Evolutionary conservation across 352 stramenopile genomes (phyloP).

Genomic region (Phytophthora syringae): DNA sequence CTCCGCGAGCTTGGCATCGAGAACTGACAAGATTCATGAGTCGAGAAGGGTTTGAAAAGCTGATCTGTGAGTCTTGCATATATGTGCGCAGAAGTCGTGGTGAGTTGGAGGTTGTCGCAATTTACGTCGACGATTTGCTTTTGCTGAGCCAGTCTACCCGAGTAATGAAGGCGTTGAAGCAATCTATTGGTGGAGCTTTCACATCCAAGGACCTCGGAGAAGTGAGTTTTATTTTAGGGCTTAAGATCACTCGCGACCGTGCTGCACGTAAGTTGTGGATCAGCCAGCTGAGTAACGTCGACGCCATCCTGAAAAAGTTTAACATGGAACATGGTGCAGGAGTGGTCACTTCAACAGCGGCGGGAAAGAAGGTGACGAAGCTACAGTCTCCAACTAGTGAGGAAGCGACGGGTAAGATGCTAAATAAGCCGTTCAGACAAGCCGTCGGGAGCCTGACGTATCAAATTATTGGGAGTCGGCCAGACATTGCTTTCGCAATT

Average conservation of each 20-base stretch:
- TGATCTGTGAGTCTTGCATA: conserved; percentile 15
- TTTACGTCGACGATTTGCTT: conserved; percentile 27
- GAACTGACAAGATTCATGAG: background rate
- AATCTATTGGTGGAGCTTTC: background rate
- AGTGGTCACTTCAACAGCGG: background rate
- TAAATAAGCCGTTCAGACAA: conserved; percentile 19
- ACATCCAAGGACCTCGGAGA: conserved; percentile 15
- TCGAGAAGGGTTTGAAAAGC: conserved; percentile 5
- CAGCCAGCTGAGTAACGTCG: background rate
- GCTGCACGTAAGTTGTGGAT: conserved; percentile 18
- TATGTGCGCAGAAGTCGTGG: background rate
- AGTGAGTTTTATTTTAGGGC: conserved; percentile 11
- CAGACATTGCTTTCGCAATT: conserved; percentile 16
- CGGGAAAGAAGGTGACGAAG: conserved; percentile 11
- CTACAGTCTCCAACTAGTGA: background rate
- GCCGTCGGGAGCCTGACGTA: conserved; percentile 28
- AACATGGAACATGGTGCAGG: conserved; percentile 15
- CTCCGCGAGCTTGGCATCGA: conserved; percentile 8
- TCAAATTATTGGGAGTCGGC: conserved; percentile 23
- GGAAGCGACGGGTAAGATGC: conserved; percentile 10
- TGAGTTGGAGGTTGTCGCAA: conserved; percentile 4
- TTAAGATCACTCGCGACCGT: conserved; percentile 12
- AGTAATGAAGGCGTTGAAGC: background rate
- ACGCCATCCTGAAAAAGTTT: conserved; percentile 14
- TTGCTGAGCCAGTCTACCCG: background rate